Evolutionary conservation across 352 stramenopile genomes (phyloP).

Genomic region (Halophytophthora batemanensis): DNA sequence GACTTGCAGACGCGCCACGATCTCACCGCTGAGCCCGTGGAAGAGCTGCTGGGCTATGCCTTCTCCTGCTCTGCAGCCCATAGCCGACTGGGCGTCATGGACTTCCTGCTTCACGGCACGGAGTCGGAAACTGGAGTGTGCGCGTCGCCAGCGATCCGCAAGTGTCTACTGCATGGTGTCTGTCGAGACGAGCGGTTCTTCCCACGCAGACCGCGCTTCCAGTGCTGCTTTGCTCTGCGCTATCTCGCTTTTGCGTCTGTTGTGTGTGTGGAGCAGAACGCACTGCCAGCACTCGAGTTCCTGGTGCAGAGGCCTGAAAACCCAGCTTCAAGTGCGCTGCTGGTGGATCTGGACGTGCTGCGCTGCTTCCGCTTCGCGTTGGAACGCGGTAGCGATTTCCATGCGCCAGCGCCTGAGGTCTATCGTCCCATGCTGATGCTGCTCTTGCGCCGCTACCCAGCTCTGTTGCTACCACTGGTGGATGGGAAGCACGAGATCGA

Average conservation of each 20-base stretch:
- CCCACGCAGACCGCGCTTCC: constrained; percentile 17
- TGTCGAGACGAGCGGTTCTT: constrained; percentile 35
- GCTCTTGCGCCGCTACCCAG: constrained; percentile 25
- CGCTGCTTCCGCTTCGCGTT: constrained; percentile 35
- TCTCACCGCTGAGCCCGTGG: constrained; percentile 9
- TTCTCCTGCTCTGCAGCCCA: constrained; percentile 21
- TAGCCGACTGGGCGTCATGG: constrained; percentile 28
- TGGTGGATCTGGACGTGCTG: constrained; percentile 36
- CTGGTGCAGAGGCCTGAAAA: constrained; percentile 14
- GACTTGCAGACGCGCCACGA: constrained; percentile 13
- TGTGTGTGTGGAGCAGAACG: constrained; percentile 41
- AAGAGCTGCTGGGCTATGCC: constrained; percentile 25
- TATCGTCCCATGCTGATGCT: constrained; percentile 41
- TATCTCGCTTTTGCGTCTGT: constrained; percentile 41
- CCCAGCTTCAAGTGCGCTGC: constrained; percentile 9
- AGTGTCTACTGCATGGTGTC: constrained; percentile 28
- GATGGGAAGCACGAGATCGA: constrained; percentile 9
- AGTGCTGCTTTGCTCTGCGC: constrained; percentile 33
- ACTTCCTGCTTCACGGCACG: constrained; percentile 14
- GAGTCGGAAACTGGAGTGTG: neutral
- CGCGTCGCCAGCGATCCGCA: constrained; percentile 7
- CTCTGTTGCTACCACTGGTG: constrained; percentile 22
- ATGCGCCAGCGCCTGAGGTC: constrained; percentile 23
- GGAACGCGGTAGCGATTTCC: constrained; percentile 28
- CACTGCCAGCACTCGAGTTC: constrained; percentile 28